Percentiles rank a stretch among this genome's conserved stretches.
Evolutionary conservation across 176 grass and related monocot species (phyloP).

Genomic region (Eremochloa ophiuroides): DNA sequence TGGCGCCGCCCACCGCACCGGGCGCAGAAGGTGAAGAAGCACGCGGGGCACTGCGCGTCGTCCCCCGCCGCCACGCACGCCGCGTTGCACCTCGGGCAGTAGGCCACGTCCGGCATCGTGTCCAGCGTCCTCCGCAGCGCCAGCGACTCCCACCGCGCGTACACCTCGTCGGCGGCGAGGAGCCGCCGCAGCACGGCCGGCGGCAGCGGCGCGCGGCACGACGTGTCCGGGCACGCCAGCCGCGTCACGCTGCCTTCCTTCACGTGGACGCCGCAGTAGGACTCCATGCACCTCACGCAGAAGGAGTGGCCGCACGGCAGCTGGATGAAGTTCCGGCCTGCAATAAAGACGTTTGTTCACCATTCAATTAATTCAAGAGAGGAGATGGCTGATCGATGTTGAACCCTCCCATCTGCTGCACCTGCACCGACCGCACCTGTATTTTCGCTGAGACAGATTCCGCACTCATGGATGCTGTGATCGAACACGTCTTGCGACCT

Average conservation of each 20-base stretch:
- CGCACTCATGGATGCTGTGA: background rate
- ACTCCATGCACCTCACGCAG: constrained; percentile 16
- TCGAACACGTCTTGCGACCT: background rate
- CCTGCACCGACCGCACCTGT: background rate
- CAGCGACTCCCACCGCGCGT: constrained; percentile 61
- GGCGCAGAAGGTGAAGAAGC: constrained; percentile 64
- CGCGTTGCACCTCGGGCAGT: constrained; percentile 60
- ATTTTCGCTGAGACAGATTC: background rate
- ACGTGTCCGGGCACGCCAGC: constrained; percentile 7
- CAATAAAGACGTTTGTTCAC: too few species aligned
- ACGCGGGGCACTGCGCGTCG: constrained; percentile 59
- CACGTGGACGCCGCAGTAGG: constrained; percentile 1
- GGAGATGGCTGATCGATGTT: too few species aligned
- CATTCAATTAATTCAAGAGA: too few species aligned
- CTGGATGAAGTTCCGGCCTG: background rate
- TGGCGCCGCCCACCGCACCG: constrained; percentile 44
- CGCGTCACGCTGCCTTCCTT: background rate
- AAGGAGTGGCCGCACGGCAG: background rate
- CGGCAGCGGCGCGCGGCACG: background rate
- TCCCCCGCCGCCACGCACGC: constrained; percentile 56
- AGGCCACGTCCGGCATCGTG: constrained; percentile 58
- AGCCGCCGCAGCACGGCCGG: constrained; percentile 35
- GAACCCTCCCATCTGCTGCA: too few species aligned
- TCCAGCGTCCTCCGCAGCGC: constrained; percentile 51
- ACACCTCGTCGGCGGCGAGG: constrained; percentile 30